Base-by-base conservation (phyloP, 306 rosid genomes). In the Quercus aquifolioides region DNA sequence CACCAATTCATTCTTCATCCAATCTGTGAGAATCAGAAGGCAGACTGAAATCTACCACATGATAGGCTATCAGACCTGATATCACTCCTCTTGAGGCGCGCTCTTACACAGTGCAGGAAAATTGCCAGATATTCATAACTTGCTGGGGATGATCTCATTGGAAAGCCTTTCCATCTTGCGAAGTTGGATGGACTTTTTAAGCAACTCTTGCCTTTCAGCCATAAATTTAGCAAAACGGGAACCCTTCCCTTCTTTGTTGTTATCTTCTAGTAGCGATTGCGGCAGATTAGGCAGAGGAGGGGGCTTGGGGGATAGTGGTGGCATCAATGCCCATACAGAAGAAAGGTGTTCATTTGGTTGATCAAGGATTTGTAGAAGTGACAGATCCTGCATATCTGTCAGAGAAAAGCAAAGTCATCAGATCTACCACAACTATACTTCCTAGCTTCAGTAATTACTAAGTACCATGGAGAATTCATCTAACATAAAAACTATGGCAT, bases 271-370 rank as follows among this genome's bases (percentile, higher is more conserved):
- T 56, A 60, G 82, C 35, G 91, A 80, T 38, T 58, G 84, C n/a
- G 87, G 88, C 71, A 58, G 73, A 73, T 70, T 74, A 55, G 87
- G 86, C 81, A 82, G n/a, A 23, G 89, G 89, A 67, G 83, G 86
- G 60, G 84, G 85, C 84, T 86, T 84, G 9, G 92, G 93, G 81
- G 92, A 82, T 63, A 89, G 71, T 6, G 93, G 94, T 5, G 88
- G 92, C 95, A 87, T 87, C 90, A 92, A 82, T 38, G 97, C 95
- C 99, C 99, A 95, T 19, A 92, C 86, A 1, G 92, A 87, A 71
- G 94, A 90, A 79, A 95, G 87, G 63, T 87, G 84, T 70, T 90
- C 85, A 4, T 91, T 79, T 1, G 92, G 89, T 58, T 90, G 90
- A 56, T 95, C 98, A 5, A 95, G 89, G 86, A 83, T 79, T 82